Evolutionary conservation across 2,329 filamentous ascomycete genomes (phyloP).

Genomic region (Xylariomycetidae sp.): DNA sequence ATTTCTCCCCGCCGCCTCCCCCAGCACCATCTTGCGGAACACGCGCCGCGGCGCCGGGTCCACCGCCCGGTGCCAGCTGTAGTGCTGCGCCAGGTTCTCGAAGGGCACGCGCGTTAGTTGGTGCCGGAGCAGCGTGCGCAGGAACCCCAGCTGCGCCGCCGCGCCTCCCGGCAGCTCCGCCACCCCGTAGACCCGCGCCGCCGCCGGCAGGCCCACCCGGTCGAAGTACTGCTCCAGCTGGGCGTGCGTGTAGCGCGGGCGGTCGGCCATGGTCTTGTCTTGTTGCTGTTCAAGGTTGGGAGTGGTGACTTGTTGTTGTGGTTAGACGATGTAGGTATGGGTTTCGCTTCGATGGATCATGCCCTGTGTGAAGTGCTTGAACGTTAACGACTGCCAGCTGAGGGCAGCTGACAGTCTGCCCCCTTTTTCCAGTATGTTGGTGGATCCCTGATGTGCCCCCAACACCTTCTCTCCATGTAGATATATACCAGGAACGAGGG

Average conservation of each 20-base stretch:
- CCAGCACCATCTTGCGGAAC: conserved; percentile 46
- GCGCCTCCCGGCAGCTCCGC: not conserved
- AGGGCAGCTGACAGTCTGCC: too few species aligned
- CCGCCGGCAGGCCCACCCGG: conserved; percentile 14
- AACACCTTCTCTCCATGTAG: too few species aligned
- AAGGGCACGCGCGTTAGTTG: conserved; percentile 41
- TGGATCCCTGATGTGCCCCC: too few species aligned
- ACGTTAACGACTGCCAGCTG: too few species aligned
- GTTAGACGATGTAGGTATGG: conserved; percentile 1
- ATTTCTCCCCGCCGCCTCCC: conserved; percentile 29
- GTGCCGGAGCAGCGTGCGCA: conserved; percentile 12
- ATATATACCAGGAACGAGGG: too few species aligned
- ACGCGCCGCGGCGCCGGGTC: conserved; percentile 39
- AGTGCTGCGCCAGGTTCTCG: conserved; percentile 51
- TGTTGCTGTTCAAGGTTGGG: not conserved
- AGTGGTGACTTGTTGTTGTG: too few species aligned
- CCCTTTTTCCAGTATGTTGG: too few species aligned
- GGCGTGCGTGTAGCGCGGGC: conserved; percentile 9
- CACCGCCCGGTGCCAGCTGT: conserved; percentile 33
- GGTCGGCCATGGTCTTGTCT: conserved; percentile 13
- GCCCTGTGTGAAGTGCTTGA: too few species aligned
- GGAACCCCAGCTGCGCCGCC: conserved; percentile 4
- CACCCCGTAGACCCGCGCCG: not conserved
- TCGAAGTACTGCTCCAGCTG: conserved; percentile 16
- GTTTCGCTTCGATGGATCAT: too few species aligned